phyloP scores from a whole-genome alignment of 1,139 yeast genomes.

The Candida albicans region DNA sequence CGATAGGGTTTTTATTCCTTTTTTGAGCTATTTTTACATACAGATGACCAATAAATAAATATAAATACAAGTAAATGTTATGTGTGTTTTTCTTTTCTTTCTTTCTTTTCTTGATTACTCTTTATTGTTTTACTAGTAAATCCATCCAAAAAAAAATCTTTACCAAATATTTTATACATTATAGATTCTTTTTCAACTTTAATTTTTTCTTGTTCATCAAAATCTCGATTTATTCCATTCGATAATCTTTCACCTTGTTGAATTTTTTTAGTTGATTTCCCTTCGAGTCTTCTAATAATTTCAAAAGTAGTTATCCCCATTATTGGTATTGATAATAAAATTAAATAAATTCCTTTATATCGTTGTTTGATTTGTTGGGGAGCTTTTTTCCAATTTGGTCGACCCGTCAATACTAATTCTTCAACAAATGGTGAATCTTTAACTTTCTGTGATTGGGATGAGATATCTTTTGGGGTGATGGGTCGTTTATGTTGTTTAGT shows the following conservation, averaged over 20 bases:
- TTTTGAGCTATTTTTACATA: conserved; percentile 2
- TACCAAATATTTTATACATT: conserved; percentile 43
- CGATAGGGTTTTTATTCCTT: conserved; percentile 1
- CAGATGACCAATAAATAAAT: conserved; percentile 6
- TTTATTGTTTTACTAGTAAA: conserved; percentile 46
- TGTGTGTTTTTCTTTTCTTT: neutral
- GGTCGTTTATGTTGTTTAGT: conserved; percentile 12
- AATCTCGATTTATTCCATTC: conserved; percentile 34
- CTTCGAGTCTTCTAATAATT: conserved; percentile 39
- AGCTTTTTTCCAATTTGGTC: conserved; percentile 48
- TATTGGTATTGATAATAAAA: conserved; percentile 42
- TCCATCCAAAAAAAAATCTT: conserved; percentile 47
- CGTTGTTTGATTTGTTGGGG: conserved; percentile 39
- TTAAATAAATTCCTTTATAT: conserved; percentile 41
- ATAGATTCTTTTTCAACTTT: conserved; percentile 37
- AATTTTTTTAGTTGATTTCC: conserved; percentile 42
- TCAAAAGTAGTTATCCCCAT: conserved; percentile 37
- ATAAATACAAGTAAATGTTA: conserved; percentile 2
- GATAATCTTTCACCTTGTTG: conserved; percentile 44
- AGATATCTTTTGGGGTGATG: conserved; percentile 11
- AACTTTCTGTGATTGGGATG: conserved; percentile 16
- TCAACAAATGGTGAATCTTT: conserved; percentile 34
- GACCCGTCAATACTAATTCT: conserved; percentile 40
- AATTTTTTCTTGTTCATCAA: conserved; percentile 45
- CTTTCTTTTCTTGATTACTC: conserved; percentile 9